Base-by-base conservation (phyloP, 164 flowering plant species). In the Kingdonia uniflora region DNA sequence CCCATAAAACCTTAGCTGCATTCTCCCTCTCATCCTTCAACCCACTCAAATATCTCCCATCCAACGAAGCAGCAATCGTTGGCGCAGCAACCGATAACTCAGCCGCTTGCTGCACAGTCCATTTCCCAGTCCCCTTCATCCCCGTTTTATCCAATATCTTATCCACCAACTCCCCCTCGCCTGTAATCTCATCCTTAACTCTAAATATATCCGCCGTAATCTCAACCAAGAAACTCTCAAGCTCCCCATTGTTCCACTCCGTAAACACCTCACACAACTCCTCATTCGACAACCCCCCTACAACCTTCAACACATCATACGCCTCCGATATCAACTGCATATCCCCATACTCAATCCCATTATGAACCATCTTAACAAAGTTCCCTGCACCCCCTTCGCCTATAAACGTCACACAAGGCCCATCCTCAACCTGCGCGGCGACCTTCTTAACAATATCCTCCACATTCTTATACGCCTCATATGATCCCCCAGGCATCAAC, bases 31-130 rank as follows among this genome's bases (percentile, higher is more conserved):
- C 71, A 37, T 67, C 71, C 47, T 67, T 67, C 60, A 67, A 54
- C 45, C 67, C 71, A 62, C 70, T 67, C 61, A 67, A 25, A 38
- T 51, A 67, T 23, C 70, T 43, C 20, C 58, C 62, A 54, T 67
- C 70, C 35, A 67, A 41, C 2, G 66, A 62, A 0, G 70, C 58
- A 23, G 62, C 70, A 43, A 67, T 67, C 1, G 66, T 67, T 14
- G 66, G 70, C 1, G 66, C 70, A 19, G 66, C 66, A 17, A 67
- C 58, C 0, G 66, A 62, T 19, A 67, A 37, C 41, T 67, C 70
- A 0, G 70, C 70, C 11, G 70, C 67, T 23, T 64, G 67, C 12
- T 64, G 67, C 14, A 64, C 67, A 10, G 65, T 61, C 65, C 68
- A 64, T 26, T 58, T 58, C 41, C 68, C 68, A 13, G 68, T 58